A percentile compares a stretch with the other conserved stretches of the same genome.
These are phyloP conservation scores for Polygonum maritimum DNA, from an alignment of 148 eudicot genomes.

Conservation along the genomic window DNA sequence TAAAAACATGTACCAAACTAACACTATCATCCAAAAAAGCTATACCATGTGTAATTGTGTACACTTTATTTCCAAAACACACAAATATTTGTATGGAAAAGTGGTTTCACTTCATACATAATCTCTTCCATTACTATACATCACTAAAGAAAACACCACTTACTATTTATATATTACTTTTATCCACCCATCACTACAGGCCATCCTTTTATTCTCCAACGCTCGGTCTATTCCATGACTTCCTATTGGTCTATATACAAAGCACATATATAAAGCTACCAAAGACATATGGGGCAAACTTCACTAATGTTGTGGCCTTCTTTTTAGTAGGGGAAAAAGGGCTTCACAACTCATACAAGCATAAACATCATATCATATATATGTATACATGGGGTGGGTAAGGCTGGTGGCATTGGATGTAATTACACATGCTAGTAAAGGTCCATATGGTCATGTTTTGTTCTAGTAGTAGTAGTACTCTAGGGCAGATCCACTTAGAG, in stretches of 20 bases:
- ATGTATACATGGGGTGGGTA: background rate
- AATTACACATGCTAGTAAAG: background rate
- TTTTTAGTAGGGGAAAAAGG: background rate
- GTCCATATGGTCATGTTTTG: background rate
- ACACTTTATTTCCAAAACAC: background rate
- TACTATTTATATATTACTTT: background rate
- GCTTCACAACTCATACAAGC: background rate
- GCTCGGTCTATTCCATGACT: background rate
- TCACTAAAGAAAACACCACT: background rate
- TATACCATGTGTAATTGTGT: background rate
- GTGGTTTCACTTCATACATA: background rate
- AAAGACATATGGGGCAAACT: background rate
- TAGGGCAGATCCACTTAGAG: constrained; percentile 24
- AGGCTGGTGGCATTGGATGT: constrained; percentile 2
- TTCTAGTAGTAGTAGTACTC: constrained; percentile 1
- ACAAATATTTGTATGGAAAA: background rate
- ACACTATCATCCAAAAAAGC: background rate
- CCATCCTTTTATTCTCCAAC: background rate
- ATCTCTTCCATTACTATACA: background rate
- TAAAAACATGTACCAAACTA: background rate
- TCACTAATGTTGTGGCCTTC: constrained; percentile 5
- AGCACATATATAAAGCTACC: background rate
- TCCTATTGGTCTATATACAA: constrained; percentile 7
- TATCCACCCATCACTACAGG: background rate
- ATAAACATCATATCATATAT: background rate